Evolutionary conservation across 768 basidiomycete genomes (phyloP), one percentile per base, ranked within the genome.

Genomic region (Nidularia sp.): DNA sequence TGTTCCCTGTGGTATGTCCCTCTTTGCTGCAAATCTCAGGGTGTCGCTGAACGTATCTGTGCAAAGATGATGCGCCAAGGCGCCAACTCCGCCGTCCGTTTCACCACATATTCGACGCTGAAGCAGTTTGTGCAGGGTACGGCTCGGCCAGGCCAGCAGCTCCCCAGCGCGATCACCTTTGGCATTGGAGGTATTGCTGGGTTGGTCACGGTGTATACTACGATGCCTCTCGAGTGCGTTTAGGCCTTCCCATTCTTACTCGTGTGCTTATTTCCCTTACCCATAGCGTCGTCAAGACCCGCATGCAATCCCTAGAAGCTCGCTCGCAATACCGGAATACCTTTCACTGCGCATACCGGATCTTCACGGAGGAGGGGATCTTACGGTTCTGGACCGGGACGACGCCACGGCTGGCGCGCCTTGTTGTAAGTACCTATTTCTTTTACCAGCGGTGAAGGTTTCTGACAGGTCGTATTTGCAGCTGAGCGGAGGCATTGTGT

Each of bases 311-410:
- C 4, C 77, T 99, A 7, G 80, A 82, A 51, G 97, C 96, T 0
- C 76, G 81, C 7, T 70, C 76, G 22, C 86, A 93, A 54, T 99
- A 98, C 65, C 83, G 86, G 35, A 98, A 99, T 62, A 86, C 94
- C 2, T 90, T 98, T 72, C 94, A 98, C 60, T 98, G 96, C 60
- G 95, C 86, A 4, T 96, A 97, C 62, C 80, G 95, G 45, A 94
- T 98, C 63, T 85, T 93, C 57, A 93, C 86, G 0, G 96, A 98
- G 67, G 94, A 98, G 62, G 97, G 97, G 2, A 58, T 97, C 5
- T 60, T 83, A n/a, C 80, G 88, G 47, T 97, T 99, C 69, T 99
- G 97, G 97, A 90, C 89, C 2, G 97, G 97, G 2, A 93, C 96
- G 5, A 96, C 95, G 3, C 97, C 97, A 0, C 74, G 96, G 54